Base-by-base conservation (phyloP, 164 flowering plant species). In the grape (Vitis vinifera) region DNA sequence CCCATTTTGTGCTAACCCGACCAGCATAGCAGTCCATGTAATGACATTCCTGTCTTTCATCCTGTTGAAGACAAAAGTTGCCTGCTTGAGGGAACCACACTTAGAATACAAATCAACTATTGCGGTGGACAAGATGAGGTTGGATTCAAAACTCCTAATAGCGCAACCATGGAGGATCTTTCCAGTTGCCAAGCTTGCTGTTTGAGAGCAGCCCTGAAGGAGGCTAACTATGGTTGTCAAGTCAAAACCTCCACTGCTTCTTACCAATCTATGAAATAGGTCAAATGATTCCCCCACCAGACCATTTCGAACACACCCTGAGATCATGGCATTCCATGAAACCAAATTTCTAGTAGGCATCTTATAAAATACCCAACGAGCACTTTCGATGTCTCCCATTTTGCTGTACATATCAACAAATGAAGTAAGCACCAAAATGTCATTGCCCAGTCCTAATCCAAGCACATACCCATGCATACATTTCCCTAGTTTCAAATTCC, bases 1-100 rank as follows among this genome's bases (percentile, higher is more conserved):
- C 51, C 87, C 87, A 70, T 83, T 77, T 59, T 83, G 83, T 49
- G 84, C 83, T 53, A 81, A 74, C n/a, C 84, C 87, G 47, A 73
- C 82, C 52, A 83, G 62, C 83, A 81, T 73, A 51, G 85, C 82
- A 16, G 83, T 81, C 87, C 85, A 84, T 15, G 82, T 73, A 27
- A 81, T 66, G 16, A 81, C 81, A 72, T 81, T 84, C 71, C 69
- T 84, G 55, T 77, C 75, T 52, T 71, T 57, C 79, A 78, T 81
- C 66, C 76, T 69, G 50, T 68, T 56, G 71, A 84, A 84, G 51
- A 84, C 76, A 69, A 31, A 57, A 61, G 16, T 47, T 29, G 87
- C 81, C 48, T 47, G 71, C 29, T 73, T 70, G 47, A 81, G 16
- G 66, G 80, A 71, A 66, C 83, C 81, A 17, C 78, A 84, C 47